Conservation (phyloP, 306 rosid species). For the Oemleria cerasiformis region DNA sequence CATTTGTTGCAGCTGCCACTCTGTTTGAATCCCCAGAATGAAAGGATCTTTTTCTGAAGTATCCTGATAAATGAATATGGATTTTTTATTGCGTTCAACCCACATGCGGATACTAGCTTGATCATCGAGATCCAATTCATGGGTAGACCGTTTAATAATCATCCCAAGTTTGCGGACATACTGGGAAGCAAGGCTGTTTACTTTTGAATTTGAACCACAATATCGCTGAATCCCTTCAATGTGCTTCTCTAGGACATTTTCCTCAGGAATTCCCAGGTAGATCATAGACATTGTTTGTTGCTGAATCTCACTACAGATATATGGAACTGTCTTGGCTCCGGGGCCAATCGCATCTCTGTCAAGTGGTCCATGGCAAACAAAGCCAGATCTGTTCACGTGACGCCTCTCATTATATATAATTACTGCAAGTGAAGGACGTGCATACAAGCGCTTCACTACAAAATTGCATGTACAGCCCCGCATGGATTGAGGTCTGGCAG, state of each 20-base stretch:
- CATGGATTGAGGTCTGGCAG: slow-evolving; percentile 99
- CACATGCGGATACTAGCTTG: slow-evolving; percentile 95
- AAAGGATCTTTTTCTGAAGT: slow-evolving; percentile 77
- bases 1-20: slow-evolving; percentile 97
- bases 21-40: slow-evolving; percentile 94
- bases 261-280: slow-evolving; percentile 94
- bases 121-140: slow-evolving; percentile 91
- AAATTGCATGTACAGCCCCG: slow-evolving; percentile 93
- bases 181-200: slow-evolving; percentile 82
- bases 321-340: slow-evolving; percentile 79
- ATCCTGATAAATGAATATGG: slow-evolving; percentile 77
- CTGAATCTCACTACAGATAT: slow-evolving; percentile 88
- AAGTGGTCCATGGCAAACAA: slow-evolving; percentile 92
- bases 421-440: slow-evolving; percentile 82
- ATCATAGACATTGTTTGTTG: slow-evolving; percentile 98
- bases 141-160: slow-evolving; percentile 88
- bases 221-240: slow-evolving; percentile 85
- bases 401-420: slow-evolving; percentile 74
- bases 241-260: slow-evolving; percentile 88
- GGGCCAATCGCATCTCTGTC: slow-evolving; percentile 97
- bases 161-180: slow-evolving; percentile 91
- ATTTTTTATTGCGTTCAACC: slow-evolving; percentile 82
- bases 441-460: slow-evolving; percentile 84
- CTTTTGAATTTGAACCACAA: slow-evolving; percentile 78
- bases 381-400: slow-evolving; percentile 85